Evolutionary conservation across 805 yeast species (phyloP).

Genomic region (Candida schatavii): DNA sequence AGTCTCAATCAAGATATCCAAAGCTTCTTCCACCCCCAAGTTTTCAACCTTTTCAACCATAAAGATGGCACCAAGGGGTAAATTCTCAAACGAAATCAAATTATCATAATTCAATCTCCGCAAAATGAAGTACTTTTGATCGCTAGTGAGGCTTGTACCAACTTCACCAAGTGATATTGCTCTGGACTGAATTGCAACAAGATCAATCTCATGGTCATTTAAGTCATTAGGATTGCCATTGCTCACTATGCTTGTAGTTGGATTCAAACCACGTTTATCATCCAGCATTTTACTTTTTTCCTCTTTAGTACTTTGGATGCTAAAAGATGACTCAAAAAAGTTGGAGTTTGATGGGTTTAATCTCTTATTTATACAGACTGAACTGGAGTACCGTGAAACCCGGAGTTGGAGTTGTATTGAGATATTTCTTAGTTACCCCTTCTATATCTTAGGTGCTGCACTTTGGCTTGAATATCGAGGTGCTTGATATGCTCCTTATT

Average conservation of each 20-base stretch:
- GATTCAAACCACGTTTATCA: neutral
- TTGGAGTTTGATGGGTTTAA: no score
- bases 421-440: no score
- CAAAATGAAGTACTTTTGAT: conserved; percentile 26
- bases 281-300: no score
- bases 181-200: conserved; percentile 19
- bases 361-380: no score
- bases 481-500: no score
- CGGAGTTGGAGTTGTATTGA: no score
- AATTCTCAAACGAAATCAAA: conserved; percentile 23
- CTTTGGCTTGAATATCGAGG: no score
- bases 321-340: no score
- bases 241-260: neutral
- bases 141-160: conserved; percentile 20
- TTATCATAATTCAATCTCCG: conserved; percentile 24
- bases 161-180: conserved; percentile 23
- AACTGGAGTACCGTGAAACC: no score
- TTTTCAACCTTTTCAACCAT: conserved; percentile 40
- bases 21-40: conserved; percentile 36
- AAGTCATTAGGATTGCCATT: neutral
- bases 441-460: no score
- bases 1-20: conserved; percentile 38
- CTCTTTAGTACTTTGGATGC: no score
- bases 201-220: conserved; percentile 8
- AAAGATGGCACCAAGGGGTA: conserved; percentile 33